phyloP scores from a whole-genome alignment of 306 rosid genomes.

The Casuarina cunninghamiana region DNA sequence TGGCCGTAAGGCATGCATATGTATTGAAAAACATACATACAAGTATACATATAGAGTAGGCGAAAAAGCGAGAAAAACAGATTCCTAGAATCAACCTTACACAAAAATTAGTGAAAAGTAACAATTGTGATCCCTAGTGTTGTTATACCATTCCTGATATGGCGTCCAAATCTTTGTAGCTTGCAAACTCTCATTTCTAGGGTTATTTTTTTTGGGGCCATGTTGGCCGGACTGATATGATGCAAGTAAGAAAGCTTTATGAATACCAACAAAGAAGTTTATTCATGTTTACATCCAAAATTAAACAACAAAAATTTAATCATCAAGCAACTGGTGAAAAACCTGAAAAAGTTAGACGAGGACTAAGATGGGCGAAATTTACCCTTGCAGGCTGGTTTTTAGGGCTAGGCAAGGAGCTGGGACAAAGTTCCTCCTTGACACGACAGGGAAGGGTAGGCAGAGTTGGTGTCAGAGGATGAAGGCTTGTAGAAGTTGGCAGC shows the following conservation, averaged over 20 bases:
- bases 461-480: conserved; percentile 86
- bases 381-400: conserved; percentile 83
- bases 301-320: background rate
- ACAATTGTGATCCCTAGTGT: background rate
- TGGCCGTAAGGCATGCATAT: background rate
- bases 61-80: no score
- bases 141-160: background rate
- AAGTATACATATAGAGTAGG: no score
- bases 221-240: background rate
- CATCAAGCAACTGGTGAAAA: conserved; percentile 14
- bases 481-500: conserved; percentile 61
- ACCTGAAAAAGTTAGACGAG: background rate
- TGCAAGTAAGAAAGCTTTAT: conserved; percentile 10
- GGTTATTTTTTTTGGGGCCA: background rate
- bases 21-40: no score
- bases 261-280: background rate
- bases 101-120: conserved; percentile 3
- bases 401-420: conserved; percentile 70
- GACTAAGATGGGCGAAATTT: conserved; percentile 21
- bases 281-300: background rate
- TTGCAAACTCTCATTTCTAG: conserved; percentile 17
- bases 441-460: conserved; percentile 70
- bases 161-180: conserved; percentile 6
- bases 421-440: conserved; percentile 90
- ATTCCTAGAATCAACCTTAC: conserved; percentile 8